Evolutionary conservation across 2,329 filamentous ascomycete genomes (phyloP).

Genomic region (Juglanconis oblonga): DNA sequence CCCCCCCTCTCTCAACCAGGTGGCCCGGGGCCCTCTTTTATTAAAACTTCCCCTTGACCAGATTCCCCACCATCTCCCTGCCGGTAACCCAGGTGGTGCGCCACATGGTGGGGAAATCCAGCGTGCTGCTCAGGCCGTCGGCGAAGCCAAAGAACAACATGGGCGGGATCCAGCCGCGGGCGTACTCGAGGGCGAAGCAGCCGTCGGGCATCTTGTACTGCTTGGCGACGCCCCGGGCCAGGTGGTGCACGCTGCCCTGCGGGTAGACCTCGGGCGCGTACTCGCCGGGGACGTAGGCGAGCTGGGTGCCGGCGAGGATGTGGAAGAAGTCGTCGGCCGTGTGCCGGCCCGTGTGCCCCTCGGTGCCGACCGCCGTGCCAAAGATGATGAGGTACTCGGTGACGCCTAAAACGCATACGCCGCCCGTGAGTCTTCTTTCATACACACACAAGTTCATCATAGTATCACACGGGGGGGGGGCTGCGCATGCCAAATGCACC

Average conservation of each 20-base stretch:
- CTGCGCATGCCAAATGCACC: no score
- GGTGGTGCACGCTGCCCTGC: constrained; percentile 67
- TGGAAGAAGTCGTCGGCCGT: constrained; percentile 94
- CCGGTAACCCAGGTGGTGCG: constrained; percentile 72
- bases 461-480: no score
- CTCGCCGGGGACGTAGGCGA: constrained; percentile 67
- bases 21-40: not conserved
- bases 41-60: constrained; percentile 70
- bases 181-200: constrained; percentile 82
- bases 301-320: constrained; percentile 76
- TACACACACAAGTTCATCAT: no score
- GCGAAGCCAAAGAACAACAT: constrained; percentile 91
- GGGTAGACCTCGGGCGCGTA: constrained; percentile 70
- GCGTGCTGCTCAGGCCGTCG: constrained; percentile 74
- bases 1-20: not conserved
- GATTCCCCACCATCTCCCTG: constrained; percentile 71
- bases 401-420: constrained; percentile 45
- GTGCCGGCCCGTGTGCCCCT: constrained; percentile 85
- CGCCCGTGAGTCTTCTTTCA: no score
- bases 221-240: constrained; percentile 68
- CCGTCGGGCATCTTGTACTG: constrained; percentile 75
- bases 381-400: constrained; percentile 92
- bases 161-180: constrained; percentile 84
- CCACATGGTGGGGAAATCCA: constrained; percentile 85
- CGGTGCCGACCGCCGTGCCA: constrained; percentile 77